These are phyloP conservation scores for Primulina huaijiensis DNA, from an alignment of 257 asterid genomes.

Conservation along the genomic window DNA sequence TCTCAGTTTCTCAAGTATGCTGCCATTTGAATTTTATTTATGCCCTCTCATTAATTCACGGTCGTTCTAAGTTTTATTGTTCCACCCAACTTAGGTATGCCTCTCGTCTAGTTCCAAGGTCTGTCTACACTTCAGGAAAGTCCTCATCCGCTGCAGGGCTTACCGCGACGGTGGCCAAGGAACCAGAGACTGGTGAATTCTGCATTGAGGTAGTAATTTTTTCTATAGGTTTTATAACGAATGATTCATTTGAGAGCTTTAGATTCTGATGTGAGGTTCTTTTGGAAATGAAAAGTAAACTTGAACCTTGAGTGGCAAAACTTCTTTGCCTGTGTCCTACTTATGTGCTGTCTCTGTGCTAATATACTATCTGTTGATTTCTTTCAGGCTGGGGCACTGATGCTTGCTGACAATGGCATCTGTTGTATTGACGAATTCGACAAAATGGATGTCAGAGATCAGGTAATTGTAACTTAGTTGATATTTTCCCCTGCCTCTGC, in stretches of 20 bases:
- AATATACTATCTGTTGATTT: slow-evolving; percentile 15
- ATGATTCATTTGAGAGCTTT: slow-evolving; percentile 6
- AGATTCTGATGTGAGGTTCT: not conserved
- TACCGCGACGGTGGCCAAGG: slow-evolving; percentile 99
- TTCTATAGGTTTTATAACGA: not conserved
- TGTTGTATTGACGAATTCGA: slow-evolving; percentile 99
- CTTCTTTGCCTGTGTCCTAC: not conserved
- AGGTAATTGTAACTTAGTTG: slow-evolving; percentile 43
- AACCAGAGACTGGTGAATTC: slow-evolving; percentile 99
- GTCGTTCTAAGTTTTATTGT: slow-evolving; percentile 12
- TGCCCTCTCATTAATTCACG: not conserved
- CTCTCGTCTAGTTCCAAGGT: slow-evolving; percentile 83
- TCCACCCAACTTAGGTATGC: slow-evolving; percentile 56
- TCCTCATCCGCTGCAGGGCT: slow-evolving; percentile 99
- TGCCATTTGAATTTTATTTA: slow-evolving; percentile 8
- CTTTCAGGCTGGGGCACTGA: slow-evolving; percentile 95
- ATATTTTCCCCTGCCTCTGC: not conserved
- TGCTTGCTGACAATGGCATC: slow-evolving; percentile 98
- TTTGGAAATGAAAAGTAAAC: not conserved
- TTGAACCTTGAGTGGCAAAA: not conserved
- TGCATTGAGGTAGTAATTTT: slow-evolving; percentile 79
- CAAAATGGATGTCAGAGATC: slow-evolving; percentile 96
- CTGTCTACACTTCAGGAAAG: slow-evolving; percentile 97
- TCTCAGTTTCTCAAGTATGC: slow-evolving; percentile 91
- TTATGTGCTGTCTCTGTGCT: not conserved